phyloP scores from a whole-genome alignment of 768 basidiomycete genomes.

The Pleurotus giganteus region DNA sequence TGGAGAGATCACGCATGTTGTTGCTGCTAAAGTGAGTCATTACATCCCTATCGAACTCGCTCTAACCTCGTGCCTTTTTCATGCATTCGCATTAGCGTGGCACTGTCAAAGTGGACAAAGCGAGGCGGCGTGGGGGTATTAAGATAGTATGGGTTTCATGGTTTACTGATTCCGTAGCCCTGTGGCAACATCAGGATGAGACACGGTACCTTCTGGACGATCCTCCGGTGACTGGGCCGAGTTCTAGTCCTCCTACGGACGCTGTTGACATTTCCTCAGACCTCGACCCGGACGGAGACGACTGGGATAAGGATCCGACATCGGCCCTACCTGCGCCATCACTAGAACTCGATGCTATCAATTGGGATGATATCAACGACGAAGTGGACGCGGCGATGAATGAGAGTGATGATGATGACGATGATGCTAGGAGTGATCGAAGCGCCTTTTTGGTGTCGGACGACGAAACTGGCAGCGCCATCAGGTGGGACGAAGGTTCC shows the following conservation, averaged over 20 bases:
- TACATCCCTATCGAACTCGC: neutral
- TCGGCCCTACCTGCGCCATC: conserved; percentile 9
- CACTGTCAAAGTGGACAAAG: conserved; percentile 88
- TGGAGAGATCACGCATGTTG: conserved; percentile 78
- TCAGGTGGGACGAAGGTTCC: conserved; percentile 29
- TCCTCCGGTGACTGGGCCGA: conserved; percentile 36
- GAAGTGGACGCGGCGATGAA: conserved; percentile 88
- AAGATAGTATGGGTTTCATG: conserved; percentile 87
- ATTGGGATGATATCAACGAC: conserved; percentile 82
- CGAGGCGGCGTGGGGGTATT: conserved; percentile 71
- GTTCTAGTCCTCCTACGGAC: conserved; percentile 34
- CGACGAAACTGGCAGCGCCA: conserved; percentile 45
- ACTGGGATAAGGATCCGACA: conserved; percentile 50
- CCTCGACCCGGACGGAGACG: conserved; percentile 65
- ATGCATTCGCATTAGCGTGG: conserved; percentile 53
- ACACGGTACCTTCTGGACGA: conserved; percentile 70
- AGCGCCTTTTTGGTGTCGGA: conserved; percentile 48
- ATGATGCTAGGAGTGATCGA: conserved; percentile 31
- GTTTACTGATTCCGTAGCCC: conserved; percentile 87
- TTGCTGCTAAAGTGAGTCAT: conserved; percentile 74
- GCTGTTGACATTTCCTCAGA: conserved; percentile 59
- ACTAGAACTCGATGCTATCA: conserved; percentile 59
- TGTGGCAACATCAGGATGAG: conserved; percentile 86
- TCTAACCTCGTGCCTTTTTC: neutral
- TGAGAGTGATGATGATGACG: conserved; percentile 69